phyloP scores from a whole-genome alignment of 2,329 filamentous ascomycete species.

The Neofusicoccum parvum region DNA sequence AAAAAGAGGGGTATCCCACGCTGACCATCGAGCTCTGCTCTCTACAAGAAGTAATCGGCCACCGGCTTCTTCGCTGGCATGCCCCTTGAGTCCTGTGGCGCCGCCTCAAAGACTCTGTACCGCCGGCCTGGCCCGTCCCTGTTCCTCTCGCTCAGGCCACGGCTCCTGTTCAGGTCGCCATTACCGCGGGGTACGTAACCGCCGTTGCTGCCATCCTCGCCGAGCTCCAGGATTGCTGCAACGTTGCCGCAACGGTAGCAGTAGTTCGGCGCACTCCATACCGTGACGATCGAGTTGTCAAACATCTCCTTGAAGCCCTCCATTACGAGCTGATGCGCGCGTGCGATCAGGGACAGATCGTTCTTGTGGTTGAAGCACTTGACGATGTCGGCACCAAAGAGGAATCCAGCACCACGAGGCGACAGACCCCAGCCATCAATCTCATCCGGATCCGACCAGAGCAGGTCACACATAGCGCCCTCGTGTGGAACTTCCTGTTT shows the following conservation, averaged over 20 bases:
- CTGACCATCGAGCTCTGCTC: neutral
- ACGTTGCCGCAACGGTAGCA: conserved; percentile 62
- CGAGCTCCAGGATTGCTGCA: conserved; percentile 88
- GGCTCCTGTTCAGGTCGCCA: conserved; percentile 62
- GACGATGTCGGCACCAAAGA: conserved; percentile 95
- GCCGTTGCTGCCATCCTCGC: conserved; percentile 70
- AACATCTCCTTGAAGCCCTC: conserved; percentile 99
- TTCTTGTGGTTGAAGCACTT: conserved; percentile 95
- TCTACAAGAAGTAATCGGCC: conserved; percentile 85
- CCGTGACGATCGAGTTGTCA: conserved; percentile 90
- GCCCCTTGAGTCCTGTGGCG: conserved; percentile 90
- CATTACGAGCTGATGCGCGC: conserved; percentile 98
- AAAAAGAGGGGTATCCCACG: conserved; percentile 12
- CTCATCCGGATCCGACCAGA: conserved; percentile 98
- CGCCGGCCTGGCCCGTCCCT: conserved; percentile 75
- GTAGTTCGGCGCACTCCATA: conserved; percentile 84
- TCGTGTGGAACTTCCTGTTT: conserved; percentile 99
- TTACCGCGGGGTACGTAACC: conserved; percentile 59
- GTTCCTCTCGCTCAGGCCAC: conserved; percentile 45
- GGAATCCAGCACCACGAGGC: conserved; percentile 89
- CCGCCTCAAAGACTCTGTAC: conserved; percentile 95
- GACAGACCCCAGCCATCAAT: conserved; percentile 97
- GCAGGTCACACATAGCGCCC: conserved; percentile 96
- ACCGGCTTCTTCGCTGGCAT: conserved; percentile 99
- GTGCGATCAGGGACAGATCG: conserved; percentile 85